Conservation (phyloP, 805 yeast species). For the Wickerhamomyces alni region DNA sequence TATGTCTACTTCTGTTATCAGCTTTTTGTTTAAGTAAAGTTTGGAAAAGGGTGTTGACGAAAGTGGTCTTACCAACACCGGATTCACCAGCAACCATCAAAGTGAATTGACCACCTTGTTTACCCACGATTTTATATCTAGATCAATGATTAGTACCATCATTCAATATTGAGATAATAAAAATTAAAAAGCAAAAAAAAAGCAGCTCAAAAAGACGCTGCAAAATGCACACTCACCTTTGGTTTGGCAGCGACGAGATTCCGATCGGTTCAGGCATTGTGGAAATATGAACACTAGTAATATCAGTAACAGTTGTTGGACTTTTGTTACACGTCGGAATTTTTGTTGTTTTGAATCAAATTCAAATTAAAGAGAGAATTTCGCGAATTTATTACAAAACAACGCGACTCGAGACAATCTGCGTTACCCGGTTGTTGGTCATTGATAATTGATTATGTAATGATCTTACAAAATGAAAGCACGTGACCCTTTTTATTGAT, state of each 20-base stretch:
- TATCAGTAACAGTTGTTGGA: not conserved
- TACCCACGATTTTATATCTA: constrained; percentile 69
- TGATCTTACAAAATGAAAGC: too few species aligned
- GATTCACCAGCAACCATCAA: constrained; percentile 88
- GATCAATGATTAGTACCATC: constrained; percentile 5
- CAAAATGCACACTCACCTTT: constrained; percentile 25
- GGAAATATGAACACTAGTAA: too few species aligned
- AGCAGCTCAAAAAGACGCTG: too few species aligned
- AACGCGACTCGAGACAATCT: too few species aligned
- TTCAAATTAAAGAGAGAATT: not conserved
- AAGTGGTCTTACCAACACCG: constrained; percentile 90
- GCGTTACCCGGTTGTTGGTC: not conserved
- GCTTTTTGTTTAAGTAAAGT: constrained; percentile 55
- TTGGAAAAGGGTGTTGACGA: constrained; percentile 80
- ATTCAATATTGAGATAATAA: too few species aligned
- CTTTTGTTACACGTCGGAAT: not conserved
- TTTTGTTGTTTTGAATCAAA: not conserved
- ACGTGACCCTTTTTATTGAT: too few species aligned
- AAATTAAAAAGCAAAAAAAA: not conserved
- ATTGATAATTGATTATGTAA: too few species aligned
- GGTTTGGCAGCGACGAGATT: constrained; percentile 25
- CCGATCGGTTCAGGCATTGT: constrained; percentile 25
- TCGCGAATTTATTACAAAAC: too few species aligned
- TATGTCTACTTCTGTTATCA: constrained; percentile 35
- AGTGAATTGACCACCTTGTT: constrained; percentile 71